A percentile compares a stretch with the other conserved stretches of the same genome.
Evolutionary conservation across 2,329 filamentous ascomycete genomes (phyloP).

Genomic region (Colletotrichum tabaci): DNA sequence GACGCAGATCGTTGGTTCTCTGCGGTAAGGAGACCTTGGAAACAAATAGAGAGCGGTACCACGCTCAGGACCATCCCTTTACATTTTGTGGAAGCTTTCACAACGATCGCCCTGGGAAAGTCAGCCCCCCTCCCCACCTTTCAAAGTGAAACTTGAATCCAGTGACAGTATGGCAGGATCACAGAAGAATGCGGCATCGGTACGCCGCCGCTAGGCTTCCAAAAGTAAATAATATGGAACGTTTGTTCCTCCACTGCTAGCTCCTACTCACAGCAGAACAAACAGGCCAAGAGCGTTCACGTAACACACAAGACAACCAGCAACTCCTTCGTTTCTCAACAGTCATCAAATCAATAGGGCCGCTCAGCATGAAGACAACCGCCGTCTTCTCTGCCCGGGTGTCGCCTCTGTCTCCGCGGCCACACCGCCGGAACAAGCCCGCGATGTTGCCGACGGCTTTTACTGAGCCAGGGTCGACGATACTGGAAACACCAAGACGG

Average conservation of each 20-base stretch:
- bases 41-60: neutral
- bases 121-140: neutral
- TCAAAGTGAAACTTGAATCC: too few species aligned
- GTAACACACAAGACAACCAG: neutral
- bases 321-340: neutral
- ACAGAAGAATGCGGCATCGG: too few species aligned
- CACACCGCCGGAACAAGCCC: neutral
- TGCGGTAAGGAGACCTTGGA: neutral
- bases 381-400: neutral
- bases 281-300: neutral
- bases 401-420: neutral
- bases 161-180: too few species aligned
- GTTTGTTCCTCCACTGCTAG: too few species aligned
- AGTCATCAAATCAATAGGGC: neutral
- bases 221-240: too few species aligned
- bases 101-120: neutral
- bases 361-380: neutral
- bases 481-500: neutral
- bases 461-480: conserved; percentile 5
- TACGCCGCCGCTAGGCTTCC: too few species aligned
- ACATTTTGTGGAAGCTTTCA: neutral
- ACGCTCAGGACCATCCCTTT: too few species aligned
- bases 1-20: neutral
- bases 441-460: conserved; percentile 10
- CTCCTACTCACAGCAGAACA: too few species aligned